Evolutionary conservation across 2,329 filamentous ascomycete genomes (phyloP).

Genomic region (Tothia fuscella): DNA sequence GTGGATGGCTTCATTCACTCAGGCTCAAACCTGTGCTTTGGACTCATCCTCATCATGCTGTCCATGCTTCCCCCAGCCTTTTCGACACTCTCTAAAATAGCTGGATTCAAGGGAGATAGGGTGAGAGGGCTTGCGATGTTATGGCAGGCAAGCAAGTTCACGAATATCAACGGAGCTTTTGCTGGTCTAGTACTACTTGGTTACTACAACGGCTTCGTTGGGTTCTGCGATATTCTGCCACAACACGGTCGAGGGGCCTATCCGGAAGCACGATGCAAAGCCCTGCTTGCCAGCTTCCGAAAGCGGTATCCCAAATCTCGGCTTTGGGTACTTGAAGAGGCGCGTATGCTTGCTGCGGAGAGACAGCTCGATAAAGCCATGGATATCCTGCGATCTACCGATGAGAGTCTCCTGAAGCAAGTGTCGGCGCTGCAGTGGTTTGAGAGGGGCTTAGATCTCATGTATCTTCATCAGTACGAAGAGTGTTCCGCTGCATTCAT

Average conservation of each 20-base stretch:
- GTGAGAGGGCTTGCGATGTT: constrained; percentile 72
- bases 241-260: constrained; percentile 49
- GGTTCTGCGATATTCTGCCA: constrained; percentile 78
- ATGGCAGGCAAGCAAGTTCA: constrained; percentile 77
- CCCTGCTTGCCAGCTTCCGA: constrained; percentile 62
- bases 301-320: constrained; percentile 66
- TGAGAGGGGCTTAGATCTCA: constrained; percentile 64
- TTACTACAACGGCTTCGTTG: constrained; percentile 81
- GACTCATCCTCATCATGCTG: constrained; percentile 73
- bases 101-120: constrained; percentile 84
- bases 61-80: constrained; percentile 89
- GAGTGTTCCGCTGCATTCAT: constrained; percentile 65
- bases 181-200: constrained; percentile 68
- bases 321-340: constrained; percentile 82
- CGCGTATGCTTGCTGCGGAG: constrained; percentile 59
- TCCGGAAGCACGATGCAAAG: constrained; percentile 54
- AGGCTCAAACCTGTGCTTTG: constrained; percentile 80
- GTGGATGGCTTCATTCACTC: constrained; percentile 84
- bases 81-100: constrained; percentile 70
- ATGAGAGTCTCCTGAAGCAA: constrained; percentile 69
- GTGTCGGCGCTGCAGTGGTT: constrained; percentile 77
- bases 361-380: constrained; percentile 57
- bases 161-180: constrained; percentile 87
- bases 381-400: constrained; percentile 46
- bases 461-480: constrained; percentile 69